phyloP scores from a whole-genome alignment of 768 basidiomycete species.

The Boletus barrowsii region DNA sequence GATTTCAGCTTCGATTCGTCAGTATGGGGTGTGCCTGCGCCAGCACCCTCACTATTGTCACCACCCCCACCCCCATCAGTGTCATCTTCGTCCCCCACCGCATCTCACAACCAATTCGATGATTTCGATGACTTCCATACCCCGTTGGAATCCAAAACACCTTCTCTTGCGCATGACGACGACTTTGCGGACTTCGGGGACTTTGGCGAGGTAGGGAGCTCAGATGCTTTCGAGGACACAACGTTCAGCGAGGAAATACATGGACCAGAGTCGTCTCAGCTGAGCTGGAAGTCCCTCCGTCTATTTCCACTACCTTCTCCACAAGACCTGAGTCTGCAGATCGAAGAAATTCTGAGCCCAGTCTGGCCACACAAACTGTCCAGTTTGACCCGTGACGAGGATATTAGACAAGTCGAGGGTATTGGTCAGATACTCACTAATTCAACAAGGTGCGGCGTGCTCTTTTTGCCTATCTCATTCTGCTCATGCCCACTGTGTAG shows the following conservation, averaged over 20 bases:
- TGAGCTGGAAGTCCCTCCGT: conserved; percentile 58
- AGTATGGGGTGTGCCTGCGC: conserved; percentile 61
- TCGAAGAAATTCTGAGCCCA: conserved; percentile 63
- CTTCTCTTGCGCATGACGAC: conserved; percentile 49
- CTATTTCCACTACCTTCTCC: conserved; percentile 64
- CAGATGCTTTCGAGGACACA: conserved; percentile 32
- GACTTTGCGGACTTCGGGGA: conserved; percentile 89
- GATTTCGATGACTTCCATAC: conserved; percentile 53
- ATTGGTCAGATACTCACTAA: conserved; percentile 74
- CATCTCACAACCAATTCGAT: conserved; percentile 41
- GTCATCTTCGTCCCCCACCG: conserved; percentile 26
- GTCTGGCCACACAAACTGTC: conserved; percentile 59
- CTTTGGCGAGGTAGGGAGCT: conserved; percentile 63
- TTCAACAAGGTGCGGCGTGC: conserved; percentile 58
- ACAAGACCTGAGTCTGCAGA: conserved; percentile 53
- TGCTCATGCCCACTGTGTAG: conserved; percentile 39
- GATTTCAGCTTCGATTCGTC: conserved; percentile 70
- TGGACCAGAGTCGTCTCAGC: conserved; percentile 40
- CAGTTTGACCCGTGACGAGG: conserved; percentile 60
- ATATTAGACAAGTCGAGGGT: conserved; percentile 77
- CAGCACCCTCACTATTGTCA: conserved; percentile 30
- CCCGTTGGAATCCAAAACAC: conserved; percentile 45
- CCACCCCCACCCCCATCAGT: conserved; percentile 17
- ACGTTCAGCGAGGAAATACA: conserved; percentile 12
- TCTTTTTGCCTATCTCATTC: conserved; percentile 21